Evolutionary conservation across 441 rosid genomes (phyloP).

Genomic region (Euphorbia corollata): DNA sequence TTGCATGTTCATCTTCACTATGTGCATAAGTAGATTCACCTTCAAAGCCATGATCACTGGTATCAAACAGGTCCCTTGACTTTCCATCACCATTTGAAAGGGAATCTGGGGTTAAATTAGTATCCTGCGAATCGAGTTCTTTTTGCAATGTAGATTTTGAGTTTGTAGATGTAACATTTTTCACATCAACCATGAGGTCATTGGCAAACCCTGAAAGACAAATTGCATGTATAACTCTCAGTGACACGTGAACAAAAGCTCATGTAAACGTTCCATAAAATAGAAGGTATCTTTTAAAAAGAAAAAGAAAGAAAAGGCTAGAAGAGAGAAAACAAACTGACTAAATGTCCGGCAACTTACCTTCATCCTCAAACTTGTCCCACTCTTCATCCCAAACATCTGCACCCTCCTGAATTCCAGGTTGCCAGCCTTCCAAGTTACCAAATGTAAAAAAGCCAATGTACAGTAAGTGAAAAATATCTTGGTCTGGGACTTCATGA

Average conservation of each 20-base stretch:
- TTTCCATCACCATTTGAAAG: conserved; percentile 45
- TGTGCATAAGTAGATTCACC: conserved; percentile 53
- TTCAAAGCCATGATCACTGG: conserved; percentile 44
- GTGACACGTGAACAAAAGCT: background rate
- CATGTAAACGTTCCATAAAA: background rate
- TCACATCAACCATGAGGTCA: conserved; percentile 61
- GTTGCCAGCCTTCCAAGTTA: conserved; percentile 79
- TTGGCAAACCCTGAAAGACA: conserved; percentile 64
- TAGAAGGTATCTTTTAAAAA: background rate
- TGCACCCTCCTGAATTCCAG: conserved; percentile 87
- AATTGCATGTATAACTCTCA: conserved; percentile 14
- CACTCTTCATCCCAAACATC: conserved; percentile 97
- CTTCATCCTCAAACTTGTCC: conserved; percentile 99
- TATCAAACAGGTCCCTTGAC: conserved; percentile 33
- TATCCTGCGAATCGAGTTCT: conserved; percentile 48
- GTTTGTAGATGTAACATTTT: conserved; percentile 32
- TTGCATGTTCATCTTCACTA: conserved; percentile 74
- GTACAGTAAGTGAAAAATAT: conserved; percentile 16
- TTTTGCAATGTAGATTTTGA: conserved; percentile 30
- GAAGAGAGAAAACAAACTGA: background rate
- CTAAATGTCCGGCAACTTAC: conserved; percentile 27
- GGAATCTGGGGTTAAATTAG: conserved; percentile 46
- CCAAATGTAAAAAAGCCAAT: conserved; percentile 22
- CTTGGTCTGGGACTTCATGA: background rate
- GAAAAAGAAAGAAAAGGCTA: background rate